Evolutionary conservation across 352 stramenopile genomes (phyloP).

Genomic region (Phytophthora quininea): DNA sequence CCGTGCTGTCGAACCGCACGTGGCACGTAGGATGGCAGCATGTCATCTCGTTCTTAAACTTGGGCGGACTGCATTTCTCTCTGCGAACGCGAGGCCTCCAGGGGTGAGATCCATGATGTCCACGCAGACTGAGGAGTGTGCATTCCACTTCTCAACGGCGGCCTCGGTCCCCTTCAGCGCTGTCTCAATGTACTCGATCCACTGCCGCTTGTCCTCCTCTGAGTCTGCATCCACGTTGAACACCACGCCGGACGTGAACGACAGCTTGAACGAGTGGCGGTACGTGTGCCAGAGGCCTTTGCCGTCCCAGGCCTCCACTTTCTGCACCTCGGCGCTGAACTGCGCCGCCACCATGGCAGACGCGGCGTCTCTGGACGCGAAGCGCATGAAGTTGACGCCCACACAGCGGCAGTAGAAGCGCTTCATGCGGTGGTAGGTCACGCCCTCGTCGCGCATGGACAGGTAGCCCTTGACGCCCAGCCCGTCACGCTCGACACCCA

Average conservation of each 20-base stretch:
- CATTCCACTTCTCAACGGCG: constrained; percentile 50
- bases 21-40: constrained; percentile 69
- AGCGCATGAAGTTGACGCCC: constrained; percentile 82
- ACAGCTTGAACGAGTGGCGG: constrained; percentile 85
- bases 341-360: constrained; percentile 62
- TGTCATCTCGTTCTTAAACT: constrained; percentile 72
- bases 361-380: constrained; percentile 68
- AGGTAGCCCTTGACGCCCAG: constrained; percentile 79
- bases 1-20: constrained; percentile 75
- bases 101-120: constrained; percentile 56
- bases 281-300: constrained; percentile 85
- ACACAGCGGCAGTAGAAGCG: constrained; percentile 83
- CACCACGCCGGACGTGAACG: constrained; percentile 70
- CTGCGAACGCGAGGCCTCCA: constrained; percentile 62
- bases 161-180: constrained; percentile 50
- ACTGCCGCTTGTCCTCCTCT: constrained; percentile 79
- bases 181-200: constrained; percentile 79
- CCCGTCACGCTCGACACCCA: constrained; percentile 61
- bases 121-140: constrained; percentile 35
- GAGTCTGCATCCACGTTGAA: constrained; percentile 84
- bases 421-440: constrained; percentile 89
- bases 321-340: constrained; percentile 74
- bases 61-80: constrained; percentile 62
- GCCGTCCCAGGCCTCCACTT: constrained; percentile 86
- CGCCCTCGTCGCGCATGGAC: constrained; percentile 82